phyloP scores from a whole-genome alignment of 345 rosid species.

The Noccaea caerulescens region DNA sequence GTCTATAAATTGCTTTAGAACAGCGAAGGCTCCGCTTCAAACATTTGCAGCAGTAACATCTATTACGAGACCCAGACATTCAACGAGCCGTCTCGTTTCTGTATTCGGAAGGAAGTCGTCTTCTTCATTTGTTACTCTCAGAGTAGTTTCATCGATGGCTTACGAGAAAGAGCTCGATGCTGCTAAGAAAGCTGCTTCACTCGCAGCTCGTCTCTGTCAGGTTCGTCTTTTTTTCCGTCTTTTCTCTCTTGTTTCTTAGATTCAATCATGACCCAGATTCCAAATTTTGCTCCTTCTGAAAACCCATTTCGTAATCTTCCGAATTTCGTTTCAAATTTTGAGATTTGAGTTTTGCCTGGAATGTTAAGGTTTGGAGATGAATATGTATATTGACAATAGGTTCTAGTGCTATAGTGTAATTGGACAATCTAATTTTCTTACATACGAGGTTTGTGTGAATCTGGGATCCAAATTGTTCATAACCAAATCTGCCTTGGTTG shows the following conservation, averaged over 20 bases:
- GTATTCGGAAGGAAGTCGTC: slow-evolving; percentile 31
- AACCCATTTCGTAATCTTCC: slow-evolving; percentile 36
- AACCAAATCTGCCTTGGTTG: slow-evolving; percentile 1
- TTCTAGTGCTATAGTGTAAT: background rate
- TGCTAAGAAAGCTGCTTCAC: slow-evolving; percentile 88
- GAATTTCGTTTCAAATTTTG: slow-evolving; percentile 5
- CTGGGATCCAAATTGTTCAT: background rate
- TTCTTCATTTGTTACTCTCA: slow-evolving; percentile 33
- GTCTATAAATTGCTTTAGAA: slow-evolving; percentile 47
- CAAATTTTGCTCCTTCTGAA: slow-evolving; percentile 1
- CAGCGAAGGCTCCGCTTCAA: slow-evolving; percentile 33
- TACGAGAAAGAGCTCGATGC: slow-evolving; percentile 85
- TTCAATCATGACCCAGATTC: slow-evolving; percentile 24
- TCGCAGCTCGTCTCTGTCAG: slow-evolving; percentile 95
- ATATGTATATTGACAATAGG: background rate
- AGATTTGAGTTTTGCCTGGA: background rate
- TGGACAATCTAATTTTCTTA: background rate
- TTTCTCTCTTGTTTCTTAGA: background rate
- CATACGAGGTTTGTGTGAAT: background rate
- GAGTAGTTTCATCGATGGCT: slow-evolving; percentile 57
- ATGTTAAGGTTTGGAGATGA: background rate
- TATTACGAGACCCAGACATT: slow-evolving; percentile 25
- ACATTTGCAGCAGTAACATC: slow-evolving; percentile 12
- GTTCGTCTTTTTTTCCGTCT: slow-evolving; percentile 38
- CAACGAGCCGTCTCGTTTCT: slow-evolving; percentile 30